phyloP scores from a whole-genome alignment of 768 basidiomycete species.

The Mycena floridula region DNA sequence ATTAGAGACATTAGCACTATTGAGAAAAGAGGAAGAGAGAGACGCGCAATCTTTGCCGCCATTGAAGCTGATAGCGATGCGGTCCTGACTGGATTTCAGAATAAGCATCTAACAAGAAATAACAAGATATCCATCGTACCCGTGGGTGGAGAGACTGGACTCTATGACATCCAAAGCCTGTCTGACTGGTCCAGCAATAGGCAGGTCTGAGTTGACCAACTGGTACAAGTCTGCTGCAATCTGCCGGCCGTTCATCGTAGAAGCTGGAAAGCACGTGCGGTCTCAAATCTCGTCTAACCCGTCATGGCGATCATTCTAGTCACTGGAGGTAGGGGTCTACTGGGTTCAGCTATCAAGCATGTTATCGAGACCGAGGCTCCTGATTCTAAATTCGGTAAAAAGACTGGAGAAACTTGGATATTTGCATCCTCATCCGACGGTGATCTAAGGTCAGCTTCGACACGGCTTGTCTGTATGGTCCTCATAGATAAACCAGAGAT shows the following conservation, averaged over 20 bases:
- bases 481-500: conserved; percentile 41
- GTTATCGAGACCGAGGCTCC: conserved; percentile 73
- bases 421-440: conserved; percentile 76
- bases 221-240: conserved; percentile 50
- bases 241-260: too few relatives aligned
- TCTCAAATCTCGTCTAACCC: not conserved
- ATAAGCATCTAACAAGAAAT: too few relatives aligned
- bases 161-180: conserved; percentile 84
- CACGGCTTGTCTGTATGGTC: not conserved
- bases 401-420: conserved; percentile 76
- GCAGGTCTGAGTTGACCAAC: conserved; percentile 48
- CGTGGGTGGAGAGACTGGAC: conserved; percentile 64
- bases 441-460: conserved; percentile 62
- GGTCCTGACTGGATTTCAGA: conserved; percentile 55
- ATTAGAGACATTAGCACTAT: conserved; percentile 5
- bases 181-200: conserved; percentile 55
- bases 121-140: conserved; percentile 53
- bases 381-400: conserved; percentile 75
- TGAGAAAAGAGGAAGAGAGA: not conserved
- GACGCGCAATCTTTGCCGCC: conserved; percentile 95
- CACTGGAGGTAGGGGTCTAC: conserved; percentile 82
- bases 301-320: conserved; percentile 60
- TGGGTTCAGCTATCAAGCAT: conserved; percentile 78
- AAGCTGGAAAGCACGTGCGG: not conserved
- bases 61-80: conserved; percentile 89